Evolutionary conservation across 768 basidiomycete species (phyloP), one percentile per base, ranked within the genome.

Genomic region (Boletus sensibilis): DNA sequence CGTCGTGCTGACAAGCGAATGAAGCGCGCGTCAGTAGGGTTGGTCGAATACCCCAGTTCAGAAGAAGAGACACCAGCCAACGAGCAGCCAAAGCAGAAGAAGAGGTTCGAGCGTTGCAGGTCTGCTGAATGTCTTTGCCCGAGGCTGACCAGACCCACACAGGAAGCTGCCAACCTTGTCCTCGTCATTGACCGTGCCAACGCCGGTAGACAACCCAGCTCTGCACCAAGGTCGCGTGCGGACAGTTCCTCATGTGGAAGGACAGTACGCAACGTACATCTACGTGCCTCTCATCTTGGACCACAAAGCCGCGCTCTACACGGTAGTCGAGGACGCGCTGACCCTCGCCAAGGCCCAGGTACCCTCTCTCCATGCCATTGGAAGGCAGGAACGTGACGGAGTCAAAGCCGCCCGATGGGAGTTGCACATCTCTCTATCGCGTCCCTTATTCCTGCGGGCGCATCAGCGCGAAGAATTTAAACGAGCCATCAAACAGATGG

Each of bases 151-250:
- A 12, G 23, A 47, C 4, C 35, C 20, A 9, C 47, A 11, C 56
- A 88, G 86, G 66, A 91, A 82, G 68, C 75, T 91, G 3, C 90
- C 90, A 1, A 53, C 77, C 18, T 75, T 91, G 25, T 75, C 86
- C 1, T 61, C 78, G 18, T 76, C 78, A 35, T 67, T 92, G 45
- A 65, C 73, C 2, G 64, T 76, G 5, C 66, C 79, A 42, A 69
- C 62, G 1, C 91, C 88, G 0, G 67, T 81, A 6, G 91, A 94
- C 67, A 75, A 92, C 64, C 93, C 94, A 3, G 73, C 85, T 4
- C 73, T 83, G 16, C 94, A 97, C 68, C 93, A 95, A 75, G 95
- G 95, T 14, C 83, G 94, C 31, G 77, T 76, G 45, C 83, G 95
- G 31, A 77, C 84, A 0, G 78, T 76, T 1, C 92, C 92, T 2